phyloP scores from a whole-genome alignment of 2,329 filamentous ascomycete species.

The Curvularia eragrostidis region DNA sequence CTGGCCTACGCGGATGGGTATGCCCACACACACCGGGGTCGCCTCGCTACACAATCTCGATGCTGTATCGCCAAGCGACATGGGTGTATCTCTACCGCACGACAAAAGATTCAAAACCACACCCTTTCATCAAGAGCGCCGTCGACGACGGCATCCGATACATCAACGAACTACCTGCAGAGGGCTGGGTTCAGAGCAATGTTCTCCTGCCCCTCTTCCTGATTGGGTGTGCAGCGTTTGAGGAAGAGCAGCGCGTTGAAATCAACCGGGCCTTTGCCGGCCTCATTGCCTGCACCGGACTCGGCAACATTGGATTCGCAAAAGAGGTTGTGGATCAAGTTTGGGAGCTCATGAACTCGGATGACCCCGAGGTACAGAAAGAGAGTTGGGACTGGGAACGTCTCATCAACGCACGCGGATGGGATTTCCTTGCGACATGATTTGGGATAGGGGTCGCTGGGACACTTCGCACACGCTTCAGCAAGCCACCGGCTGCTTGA shows the following conservation, averaged over 20 bases:
- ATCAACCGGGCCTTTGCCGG: conserved; percentile 62
- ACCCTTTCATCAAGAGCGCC: conserved; percentile 62
- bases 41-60: conserved; percentile 62
- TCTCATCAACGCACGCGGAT: conserved; percentile 64
- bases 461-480: conserved; percentile 1
- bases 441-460: background rate
- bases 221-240: conserved; percentile 67
- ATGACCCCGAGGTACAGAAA: conserved; percentile 56
- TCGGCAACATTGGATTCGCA: conserved; percentile 65
- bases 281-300: conserved; percentile 62
- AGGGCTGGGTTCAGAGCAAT: conserved; percentile 64
- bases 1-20: conserved; percentile 75
- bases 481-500: background rate
- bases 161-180: conserved; percentile 61
- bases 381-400: conserved; percentile 66
- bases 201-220: conserved; percentile 68
- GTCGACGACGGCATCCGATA: conserved; percentile 66
- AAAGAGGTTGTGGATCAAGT: conserved; percentile 62
- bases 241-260: conserved; percentile 61
- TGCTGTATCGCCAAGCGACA: conserved; percentile 67
- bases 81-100: conserved; percentile 70
- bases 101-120: conserved; percentile 63
- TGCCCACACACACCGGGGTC: conserved; percentile 63
- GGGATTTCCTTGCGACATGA: conserved; percentile 67
- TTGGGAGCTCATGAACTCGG: conserved; percentile 65